Conservation (phyloP, 2,329 filamentous ascomycete genomes). For the Neopestalotiopsis sp. region DNA sequence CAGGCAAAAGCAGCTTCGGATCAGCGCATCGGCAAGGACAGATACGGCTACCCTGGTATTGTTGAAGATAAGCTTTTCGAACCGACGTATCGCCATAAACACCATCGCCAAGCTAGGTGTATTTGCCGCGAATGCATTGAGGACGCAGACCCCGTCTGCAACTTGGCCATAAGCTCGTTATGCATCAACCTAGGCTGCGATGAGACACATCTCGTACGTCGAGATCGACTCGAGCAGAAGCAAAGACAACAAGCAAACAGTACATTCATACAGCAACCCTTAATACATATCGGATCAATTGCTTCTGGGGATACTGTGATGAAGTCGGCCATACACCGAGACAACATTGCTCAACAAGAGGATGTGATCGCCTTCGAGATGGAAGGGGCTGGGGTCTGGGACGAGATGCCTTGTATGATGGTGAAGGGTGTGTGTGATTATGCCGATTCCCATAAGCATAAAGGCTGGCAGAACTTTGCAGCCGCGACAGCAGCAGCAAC, state of each 20-base stretch:
- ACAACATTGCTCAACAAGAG: constrained; percentile 8
- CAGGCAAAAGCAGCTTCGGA: background rate
- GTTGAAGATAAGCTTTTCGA: constrained; percentile 4
- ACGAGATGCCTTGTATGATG: background rate
- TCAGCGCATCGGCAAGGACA: background rate
- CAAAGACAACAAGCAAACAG: background rate
- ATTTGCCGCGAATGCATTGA: background rate
- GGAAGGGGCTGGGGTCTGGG: constrained; percentile 14
- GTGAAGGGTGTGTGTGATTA: constrained; percentile 10
- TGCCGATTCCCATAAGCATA: constrained; percentile 12
- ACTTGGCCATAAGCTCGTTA: background rate
- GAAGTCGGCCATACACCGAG: background rate
- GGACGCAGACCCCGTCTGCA: background rate
- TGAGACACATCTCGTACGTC: background rate
- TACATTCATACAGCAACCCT: background rate
- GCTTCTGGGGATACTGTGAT: constrained; percentile 7
- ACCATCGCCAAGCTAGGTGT: background rate
- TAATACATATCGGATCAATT: constrained; percentile 7
- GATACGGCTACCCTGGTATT: background rate
- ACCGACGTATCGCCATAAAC: constrained; percentile 2
- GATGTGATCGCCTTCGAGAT: constrained; percentile 11
- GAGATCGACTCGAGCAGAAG: background rate
- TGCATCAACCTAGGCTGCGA: background rate
- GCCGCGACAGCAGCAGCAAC: background rate
- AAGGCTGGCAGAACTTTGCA: constrained; percentile 5